A percentile compares a stretch with the other conserved stretches of the same genome.
These are phyloP conservation scores for Candida dendrica DNA, from an alignment of 805 yeast genomes.

Conservation along the genomic window DNA sequence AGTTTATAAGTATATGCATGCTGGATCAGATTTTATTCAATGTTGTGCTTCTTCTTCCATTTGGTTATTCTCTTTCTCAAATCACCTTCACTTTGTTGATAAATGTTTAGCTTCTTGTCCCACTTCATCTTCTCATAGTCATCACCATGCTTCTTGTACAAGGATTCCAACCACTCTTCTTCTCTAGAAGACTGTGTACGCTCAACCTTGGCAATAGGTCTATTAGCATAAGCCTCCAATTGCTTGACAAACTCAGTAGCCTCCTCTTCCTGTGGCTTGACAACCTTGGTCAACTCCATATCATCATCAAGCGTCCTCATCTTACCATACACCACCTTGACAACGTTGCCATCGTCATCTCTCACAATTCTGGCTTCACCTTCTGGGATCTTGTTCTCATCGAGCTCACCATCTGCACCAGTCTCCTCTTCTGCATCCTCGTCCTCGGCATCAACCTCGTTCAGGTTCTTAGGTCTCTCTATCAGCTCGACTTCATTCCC, in stretches of 20 bases:
- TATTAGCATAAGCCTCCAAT: slow-evolving; percentile 55
- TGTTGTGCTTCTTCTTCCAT: slow-evolving; percentile 51
- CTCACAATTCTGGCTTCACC: slow-evolving; percentile 75
- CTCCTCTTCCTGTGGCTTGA: slow-evolving; percentile 18
- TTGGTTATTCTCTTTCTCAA: slow-evolving; percentile 61
- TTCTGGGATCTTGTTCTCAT: slow-evolving; percentile 53
- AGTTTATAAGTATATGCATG: background rate
- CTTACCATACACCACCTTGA: slow-evolving; percentile 64
- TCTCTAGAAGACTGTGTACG: slow-evolving; percentile 68
- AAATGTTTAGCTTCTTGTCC: slow-evolving; percentile 78
- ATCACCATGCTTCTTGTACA: slow-evolving; percentile 78
- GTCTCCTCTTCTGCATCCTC: slow-evolving; percentile 12
- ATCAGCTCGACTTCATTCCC: slow-evolving; percentile 63
- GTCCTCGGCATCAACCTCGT: slow-evolving; percentile 16
- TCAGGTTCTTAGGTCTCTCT: slow-evolving; percentile 28
- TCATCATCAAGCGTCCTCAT: slow-evolving; percentile 33
- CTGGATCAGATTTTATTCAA: slow-evolving; percentile 13
- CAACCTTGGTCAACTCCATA: slow-evolving; percentile 23
- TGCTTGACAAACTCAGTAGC: slow-evolving; percentile 57
- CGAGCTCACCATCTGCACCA: slow-evolving; percentile 28
- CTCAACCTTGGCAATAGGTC: slow-evolving; percentile 34
- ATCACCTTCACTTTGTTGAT: slow-evolving; percentile 83
- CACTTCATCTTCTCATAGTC: slow-evolving; percentile 86
- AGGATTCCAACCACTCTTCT: slow-evolving; percentile 54
- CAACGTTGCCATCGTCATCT: slow-evolving; percentile 61